These are phyloP conservation scores for Populus pruinosa DNA, from an alignment of 345 rosid species.

Conservation along the genomic window DNA sequence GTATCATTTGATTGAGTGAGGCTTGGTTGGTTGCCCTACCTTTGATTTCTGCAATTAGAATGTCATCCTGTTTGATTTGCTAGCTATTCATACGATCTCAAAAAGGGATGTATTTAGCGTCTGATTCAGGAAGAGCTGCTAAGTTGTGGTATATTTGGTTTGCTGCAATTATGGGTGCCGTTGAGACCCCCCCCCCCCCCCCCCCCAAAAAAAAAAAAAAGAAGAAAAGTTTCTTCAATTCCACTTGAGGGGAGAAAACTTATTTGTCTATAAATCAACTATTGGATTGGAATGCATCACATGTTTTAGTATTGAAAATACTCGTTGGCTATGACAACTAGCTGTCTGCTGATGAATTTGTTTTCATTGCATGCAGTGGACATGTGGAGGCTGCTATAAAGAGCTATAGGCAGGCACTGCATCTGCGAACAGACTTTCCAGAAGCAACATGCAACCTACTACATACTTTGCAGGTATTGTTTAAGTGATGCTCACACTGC, in stretches of 20 bases:
- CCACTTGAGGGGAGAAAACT: not conserved
- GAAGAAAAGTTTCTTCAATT: not conserved
- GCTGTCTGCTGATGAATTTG: not conserved
- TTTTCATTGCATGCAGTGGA: conserved; percentile 50
- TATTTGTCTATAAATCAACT: not conserved
- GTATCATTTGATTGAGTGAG: not conserved
- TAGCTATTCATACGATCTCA: not conserved
- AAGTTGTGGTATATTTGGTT: not conserved
- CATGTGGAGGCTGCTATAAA: conserved; percentile 90
- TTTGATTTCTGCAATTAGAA: not conserved
- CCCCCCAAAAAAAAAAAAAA: no score
- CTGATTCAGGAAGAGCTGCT: not conserved
- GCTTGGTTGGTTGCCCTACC: not conserved
- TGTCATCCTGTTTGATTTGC: not conserved
- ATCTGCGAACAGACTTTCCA: conserved; percentile 84
- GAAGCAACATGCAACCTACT: conserved; percentile 98
- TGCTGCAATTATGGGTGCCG: not conserved
- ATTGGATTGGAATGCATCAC: not conserved
- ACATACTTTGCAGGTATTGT: conserved; percentile 80
- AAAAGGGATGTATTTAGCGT: not conserved
- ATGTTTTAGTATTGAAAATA: not conserved
- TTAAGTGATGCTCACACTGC: not conserved
- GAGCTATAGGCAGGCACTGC: conserved; percentile 86
- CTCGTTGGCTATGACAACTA: not conserved
- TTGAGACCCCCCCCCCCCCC: not conserved